phyloP scores from a whole-genome alignment of 345 rosid genomes.

The Citrus sinensis region DNA sequence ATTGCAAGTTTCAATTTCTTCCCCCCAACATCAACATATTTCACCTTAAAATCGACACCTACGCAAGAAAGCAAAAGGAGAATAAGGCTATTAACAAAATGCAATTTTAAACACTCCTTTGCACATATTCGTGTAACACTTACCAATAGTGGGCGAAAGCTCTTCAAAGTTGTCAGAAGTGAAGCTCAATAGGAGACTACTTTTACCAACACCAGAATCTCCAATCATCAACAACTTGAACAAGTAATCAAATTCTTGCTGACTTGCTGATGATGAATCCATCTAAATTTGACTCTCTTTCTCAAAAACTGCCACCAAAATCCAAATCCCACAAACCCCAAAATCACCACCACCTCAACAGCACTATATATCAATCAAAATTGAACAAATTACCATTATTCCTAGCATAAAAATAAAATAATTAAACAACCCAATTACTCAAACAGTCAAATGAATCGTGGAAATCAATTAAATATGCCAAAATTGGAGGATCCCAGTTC shows the following conservation, averaged over 20 bases:
- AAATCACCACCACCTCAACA: not conserved
- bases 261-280: constrained; percentile 28
- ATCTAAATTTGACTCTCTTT: constrained; percentile 2
- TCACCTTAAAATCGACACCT: constrained; percentile 97
- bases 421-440: not conserved
- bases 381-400: not conserved
- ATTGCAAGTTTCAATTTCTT: constrained; percentile 92
- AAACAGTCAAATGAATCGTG: not conserved
- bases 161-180: constrained; percentile 38
- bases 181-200: constrained; percentile 49
- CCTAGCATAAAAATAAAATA: not conserved
- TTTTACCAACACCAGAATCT: constrained; percentile 57
- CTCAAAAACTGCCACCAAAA: not conserved
- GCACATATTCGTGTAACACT: not conserved
- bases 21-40: constrained; percentile 66
- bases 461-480: not conserved
- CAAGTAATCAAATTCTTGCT: constrained; percentile 31
- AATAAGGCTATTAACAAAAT: not conserved
- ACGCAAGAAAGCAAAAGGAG: not conserved
- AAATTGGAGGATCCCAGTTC: not conserved
- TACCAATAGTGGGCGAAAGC: constrained; percentile 51
- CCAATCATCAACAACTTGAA: constrained; percentile 57
- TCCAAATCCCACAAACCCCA: not conserved
- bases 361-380: constrained; percentile 2
- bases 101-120: not conserved